Percentiles rank a stretch among this genome's conserved stretches.
Conservation (phyloP, 495 filamentous ascomycete genomes). For the Daldinia bambusicola region DNA sequence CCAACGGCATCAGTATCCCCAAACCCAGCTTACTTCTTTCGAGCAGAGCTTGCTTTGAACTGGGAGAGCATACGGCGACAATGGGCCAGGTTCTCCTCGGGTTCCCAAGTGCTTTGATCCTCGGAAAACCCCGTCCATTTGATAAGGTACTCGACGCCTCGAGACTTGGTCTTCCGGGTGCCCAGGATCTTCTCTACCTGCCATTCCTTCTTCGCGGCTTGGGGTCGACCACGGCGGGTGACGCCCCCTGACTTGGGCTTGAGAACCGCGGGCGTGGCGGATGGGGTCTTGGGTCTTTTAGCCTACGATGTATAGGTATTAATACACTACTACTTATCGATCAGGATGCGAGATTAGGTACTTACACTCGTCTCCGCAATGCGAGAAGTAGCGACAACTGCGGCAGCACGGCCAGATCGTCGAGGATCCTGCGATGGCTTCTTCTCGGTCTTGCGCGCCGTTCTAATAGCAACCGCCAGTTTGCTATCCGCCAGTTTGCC, state of each 20-base stretch:
- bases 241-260: neutral
- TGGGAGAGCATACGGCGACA: neutral
- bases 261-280: neutral
- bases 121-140: slow-evolving; percentile 55
- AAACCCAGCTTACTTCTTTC: neutral
- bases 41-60: neutral
- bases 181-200: neutral
- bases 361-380: slow-evolving; percentile 4
- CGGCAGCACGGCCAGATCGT: neutral
- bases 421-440: neutral
- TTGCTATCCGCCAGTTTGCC: neutral
- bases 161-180: neutral
- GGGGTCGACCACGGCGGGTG: neutral
- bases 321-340: neutral
- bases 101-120: slow-evolving; percentile 57
- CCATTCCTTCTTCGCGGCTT: neutral
- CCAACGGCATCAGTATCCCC: neutral
- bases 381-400: neutral
- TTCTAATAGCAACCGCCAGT: neutral
- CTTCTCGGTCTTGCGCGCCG: neutral
- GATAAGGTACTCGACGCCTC: slow-evolving; percentile 47
- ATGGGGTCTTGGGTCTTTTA: neutral
- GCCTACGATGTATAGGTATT: neutral
- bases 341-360: neutral
- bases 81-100: slow-evolving; percentile 32